Percentiles rank a stretch among this genome's conserved stretches.
Conservation (phyloP, 768 basidiomycete species). For the Tricholoma saponaceum region DNA sequence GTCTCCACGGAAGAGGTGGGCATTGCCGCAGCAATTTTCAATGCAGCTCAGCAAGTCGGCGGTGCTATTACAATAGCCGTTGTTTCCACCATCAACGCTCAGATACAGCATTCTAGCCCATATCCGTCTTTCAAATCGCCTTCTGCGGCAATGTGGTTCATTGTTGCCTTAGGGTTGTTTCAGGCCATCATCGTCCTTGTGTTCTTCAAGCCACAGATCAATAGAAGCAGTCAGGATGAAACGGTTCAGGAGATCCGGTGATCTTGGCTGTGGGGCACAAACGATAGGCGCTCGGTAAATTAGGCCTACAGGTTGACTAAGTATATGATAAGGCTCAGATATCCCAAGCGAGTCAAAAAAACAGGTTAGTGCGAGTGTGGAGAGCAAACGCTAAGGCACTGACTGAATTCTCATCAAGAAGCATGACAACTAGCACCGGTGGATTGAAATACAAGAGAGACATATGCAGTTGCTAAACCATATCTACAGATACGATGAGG, state of each 20-base stretch:
- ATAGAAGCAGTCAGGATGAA: too few relatives aligned
- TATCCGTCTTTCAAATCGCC: not conserved
- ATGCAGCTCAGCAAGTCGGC: conserved; percentile 49
- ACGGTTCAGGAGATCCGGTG: too few relatives aligned
- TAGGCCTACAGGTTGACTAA: too few relatives aligned
- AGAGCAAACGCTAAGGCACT: too few relatives aligned
- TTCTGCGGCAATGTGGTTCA: not conserved
- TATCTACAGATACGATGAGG: not conserved
- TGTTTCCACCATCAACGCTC: conserved; percentile 15
- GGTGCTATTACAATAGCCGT: conserved; percentile 47
- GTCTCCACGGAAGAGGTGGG: conserved; percentile 47
- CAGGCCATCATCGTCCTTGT: not conserved
- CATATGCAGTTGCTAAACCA: not conserved
- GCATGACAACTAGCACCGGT: too few relatives aligned
- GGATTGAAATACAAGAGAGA: not conserved
- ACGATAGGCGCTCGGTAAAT: too few relatives aligned
- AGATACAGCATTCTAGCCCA: not conserved
- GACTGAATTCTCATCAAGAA: too few relatives aligned
- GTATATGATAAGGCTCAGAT: too few relatives aligned
- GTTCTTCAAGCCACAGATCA: not conserved
- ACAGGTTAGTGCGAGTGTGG: too few relatives aligned
- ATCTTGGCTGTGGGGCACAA: too few relatives aligned
- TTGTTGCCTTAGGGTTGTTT: not conserved
- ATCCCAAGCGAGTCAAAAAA: too few relatives aligned
- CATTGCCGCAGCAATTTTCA: conserved; percentile 53